Base-by-base conservation (phyloP, 2,329 filamentous ascomycete genomes). In the Ceratocystis smalleyi region DNA sequence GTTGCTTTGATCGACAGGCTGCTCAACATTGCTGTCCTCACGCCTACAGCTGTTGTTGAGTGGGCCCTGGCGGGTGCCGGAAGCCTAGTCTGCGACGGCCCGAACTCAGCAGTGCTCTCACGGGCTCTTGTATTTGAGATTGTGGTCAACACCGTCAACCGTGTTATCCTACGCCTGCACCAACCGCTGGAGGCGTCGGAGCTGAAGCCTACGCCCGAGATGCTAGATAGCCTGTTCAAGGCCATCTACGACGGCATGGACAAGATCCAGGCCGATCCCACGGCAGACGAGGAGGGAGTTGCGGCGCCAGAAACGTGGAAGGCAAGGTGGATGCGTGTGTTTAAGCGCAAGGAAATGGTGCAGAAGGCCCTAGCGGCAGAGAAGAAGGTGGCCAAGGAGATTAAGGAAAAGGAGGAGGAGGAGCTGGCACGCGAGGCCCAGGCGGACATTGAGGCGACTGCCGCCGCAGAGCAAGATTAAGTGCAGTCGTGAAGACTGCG, bases 1-100 rank as follows among this genome's bases (percentile, higher is more conserved):
- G 83, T 97, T 69, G 89, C 88, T 69, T 95, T 99, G 70, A 82
- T 97, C 66, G 92, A 97, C 78, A 97, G 97, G 75, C 82, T 99
- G 4, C 85, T 99, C 69, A 99, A 97, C 76, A 99, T 96, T 77
- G 91, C 89, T 15, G 96, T 99, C 70, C 80, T 99, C 43, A 91
- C 87, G 7, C 94, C 94, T 0, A 78, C 85, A 65, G 86, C 86
- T 17, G 91, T 99, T 32, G 82, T 96, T 59, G 86, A 95, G 71
- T 99, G 94, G 94, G 89, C 89, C 0, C 79, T 99, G 12, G 79
- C 84, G 40, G 84, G 72, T 30, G 72, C 70, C 59, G 73, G 74
- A 19, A 75, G 89, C 67, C 78, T 74, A n/a, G 72, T 72, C 54
- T 76, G 76, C 49, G 73, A 74, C 8, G 74, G 75, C 43, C 69